Percentiles rank a stretch among this genome's conserved stretches.
phyloP scores from a whole-genome alignment of 352 stramenopile genomes.

The Saprolegnia diclina region DNA sequence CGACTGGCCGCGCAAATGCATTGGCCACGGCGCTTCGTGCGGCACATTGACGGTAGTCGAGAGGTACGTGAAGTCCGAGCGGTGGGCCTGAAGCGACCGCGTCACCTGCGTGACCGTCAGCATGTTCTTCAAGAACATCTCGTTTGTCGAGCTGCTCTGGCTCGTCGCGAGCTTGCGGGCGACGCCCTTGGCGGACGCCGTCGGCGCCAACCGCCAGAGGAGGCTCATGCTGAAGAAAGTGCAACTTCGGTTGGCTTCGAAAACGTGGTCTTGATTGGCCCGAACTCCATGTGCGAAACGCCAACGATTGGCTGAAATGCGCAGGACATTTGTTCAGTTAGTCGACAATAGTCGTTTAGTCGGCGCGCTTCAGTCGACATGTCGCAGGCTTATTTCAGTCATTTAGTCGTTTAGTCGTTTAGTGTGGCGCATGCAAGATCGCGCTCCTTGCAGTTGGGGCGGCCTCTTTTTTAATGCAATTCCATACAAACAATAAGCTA shows the following conservation, averaged over 20 bases:
- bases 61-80: conserved; percentile 22
- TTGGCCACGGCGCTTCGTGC: conserved; percentile 21
- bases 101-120: conserved; percentile 11
- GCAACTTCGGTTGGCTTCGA: neutral
- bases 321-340: too few species aligned
- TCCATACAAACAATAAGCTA: neutral
- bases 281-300: too few species aligned
- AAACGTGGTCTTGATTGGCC: neutral
- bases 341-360: too few species aligned
- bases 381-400: too few species aligned
- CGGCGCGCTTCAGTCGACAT: too few species aligned
- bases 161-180: neutral
- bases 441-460: neutral
- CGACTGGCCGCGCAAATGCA: conserved; percentile 12
- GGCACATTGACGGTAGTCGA: conserved; percentile 11
- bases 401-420: too few species aligned
- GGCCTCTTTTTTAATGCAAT: neutral
- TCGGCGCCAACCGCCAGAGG: neutral
- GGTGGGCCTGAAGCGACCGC: conserved; percentile 3
- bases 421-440: neutral
- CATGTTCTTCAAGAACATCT: conserved; percentile 7
- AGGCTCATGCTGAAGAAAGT: neutral
- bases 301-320: too few species aligned
- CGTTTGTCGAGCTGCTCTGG: neutral
- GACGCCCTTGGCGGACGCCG: neutral